Evolutionary conservation across 129 eudicot species (phyloP).

Genomic region (Heracleum sosnowskyi): DNA sequence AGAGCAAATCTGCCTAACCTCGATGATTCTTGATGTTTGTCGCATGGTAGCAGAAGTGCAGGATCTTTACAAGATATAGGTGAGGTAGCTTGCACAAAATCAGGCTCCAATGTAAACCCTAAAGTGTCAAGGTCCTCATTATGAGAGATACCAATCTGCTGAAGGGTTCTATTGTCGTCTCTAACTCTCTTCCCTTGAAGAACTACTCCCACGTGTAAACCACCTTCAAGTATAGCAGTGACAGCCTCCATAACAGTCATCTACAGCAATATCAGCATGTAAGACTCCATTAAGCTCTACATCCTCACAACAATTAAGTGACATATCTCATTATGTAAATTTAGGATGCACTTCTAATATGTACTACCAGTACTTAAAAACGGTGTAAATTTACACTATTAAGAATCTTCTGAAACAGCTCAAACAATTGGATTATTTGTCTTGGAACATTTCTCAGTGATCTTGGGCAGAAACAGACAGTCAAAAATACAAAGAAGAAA

Average conservation of each 20-base stretch:
- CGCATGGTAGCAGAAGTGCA: conserved; percentile 35
- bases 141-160: conserved; percentile 64
- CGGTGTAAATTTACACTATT: neutral
- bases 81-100: conserved; percentile 34
- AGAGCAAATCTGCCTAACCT: conserved; percentile 35
- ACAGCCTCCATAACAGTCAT: conserved; percentile 80
- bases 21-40: conserved; percentile 27
- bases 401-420: neutral
- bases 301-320: neutral
- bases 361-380: neutral
- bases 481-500: neutral
- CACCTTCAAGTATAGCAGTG: conserved; percentile 67
- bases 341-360: neutral
- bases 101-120: conserved; percentile 78
- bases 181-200: conserved; percentile 77
- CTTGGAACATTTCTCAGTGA: neutral
- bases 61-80: conserved; percentile 30
- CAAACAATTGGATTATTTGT: neutral
- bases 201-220: conserved; percentile 75
- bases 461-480: neutral
- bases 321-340: neutral
- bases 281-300: neutral
- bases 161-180: conserved; percentile 80
- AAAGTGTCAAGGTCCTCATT: conserved; percentile 47
- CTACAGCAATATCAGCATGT: conserved; percentile 27